A percentile compares a stretch with the other conserved stretches of the same genome.
Evolutionary conservation across 1,284 basidiomycete genomes (phyloP).

Genomic region (Megacollybia platyphylla): DNA sequence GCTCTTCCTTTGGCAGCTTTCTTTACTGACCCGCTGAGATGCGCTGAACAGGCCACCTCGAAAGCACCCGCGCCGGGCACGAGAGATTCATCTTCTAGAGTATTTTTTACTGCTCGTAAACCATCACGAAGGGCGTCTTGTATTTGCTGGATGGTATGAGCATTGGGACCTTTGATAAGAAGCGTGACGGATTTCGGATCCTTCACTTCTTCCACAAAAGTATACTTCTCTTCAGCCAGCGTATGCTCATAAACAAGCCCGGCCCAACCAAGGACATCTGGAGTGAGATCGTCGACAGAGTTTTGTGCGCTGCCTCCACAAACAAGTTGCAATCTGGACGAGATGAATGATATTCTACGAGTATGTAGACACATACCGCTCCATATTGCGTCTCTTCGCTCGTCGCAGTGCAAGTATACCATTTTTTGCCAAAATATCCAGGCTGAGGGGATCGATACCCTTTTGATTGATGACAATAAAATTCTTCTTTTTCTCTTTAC

Average conservation of each 20-base stretch:
- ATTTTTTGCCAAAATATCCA: conserved; percentile 95
- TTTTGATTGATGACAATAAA: conserved; percentile 99
- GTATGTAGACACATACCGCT: conserved; percentile 45
- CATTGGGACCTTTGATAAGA: conserved; percentile 96
- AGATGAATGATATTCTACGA: conserved; percentile 8
- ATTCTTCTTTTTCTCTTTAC: conserved; percentile 68
- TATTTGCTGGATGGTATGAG: conserved; percentile 93
- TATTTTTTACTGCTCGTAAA: conserved; percentile 93
- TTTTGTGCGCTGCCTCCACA: conserved; percentile 96
- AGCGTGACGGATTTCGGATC: conserved; percentile 95
- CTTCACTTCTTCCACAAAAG: conserved; percentile 95
- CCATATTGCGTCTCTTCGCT: conserved; percentile 97
- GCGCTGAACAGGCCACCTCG: conserved; percentile 85
- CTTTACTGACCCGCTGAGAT: conserved; percentile 75
- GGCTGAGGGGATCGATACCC: conserved; percentile 95
- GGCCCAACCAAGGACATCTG: conserved; percentile 90
- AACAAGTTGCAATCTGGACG: conserved; percentile 74
- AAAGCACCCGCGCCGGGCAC: conserved; percentile 97
- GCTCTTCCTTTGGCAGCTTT: conserved; percentile 87
- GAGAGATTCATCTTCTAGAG: conserved; percentile 81
- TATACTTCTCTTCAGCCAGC: conserved; percentile 97
- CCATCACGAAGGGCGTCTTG: conserved; percentile 97
- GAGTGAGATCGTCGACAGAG: conserved; percentile 92
- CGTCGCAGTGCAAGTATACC: conserved; percentile 91
- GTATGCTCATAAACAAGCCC: conserved; percentile 99